phyloP scores from a whole-genome alignment of 192 early-diverging fungal genomes.

The Kappamyces sp. region DNA sequence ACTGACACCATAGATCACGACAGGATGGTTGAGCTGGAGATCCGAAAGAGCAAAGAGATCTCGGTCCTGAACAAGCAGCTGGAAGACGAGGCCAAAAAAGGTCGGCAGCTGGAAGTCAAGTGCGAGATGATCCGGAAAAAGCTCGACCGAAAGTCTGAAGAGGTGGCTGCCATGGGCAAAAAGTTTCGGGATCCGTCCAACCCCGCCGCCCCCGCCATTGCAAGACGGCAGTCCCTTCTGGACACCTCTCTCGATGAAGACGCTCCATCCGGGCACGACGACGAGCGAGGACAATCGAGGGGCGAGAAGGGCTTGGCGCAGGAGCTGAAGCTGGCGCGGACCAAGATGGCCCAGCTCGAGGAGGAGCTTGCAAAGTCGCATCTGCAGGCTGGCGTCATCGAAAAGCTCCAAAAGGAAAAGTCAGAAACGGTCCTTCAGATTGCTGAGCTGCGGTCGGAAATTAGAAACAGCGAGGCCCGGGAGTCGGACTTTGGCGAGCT shows the following conservation, averaged over 20 bases:
- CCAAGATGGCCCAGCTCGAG: not conserved
- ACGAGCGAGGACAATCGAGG: too few relatives aligned
- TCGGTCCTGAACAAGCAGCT: conserved; percentile 30
- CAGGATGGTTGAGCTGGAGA: conserved; percentile 34
- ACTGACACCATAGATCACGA: conserved; percentile 29
- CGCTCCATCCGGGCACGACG: too few relatives aligned
- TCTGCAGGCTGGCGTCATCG: conserved; percentile 2
- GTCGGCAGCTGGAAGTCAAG: conserved; percentile 33
- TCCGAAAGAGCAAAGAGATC: conserved; percentile 27
- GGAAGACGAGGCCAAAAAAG: conserved; percentile 36
- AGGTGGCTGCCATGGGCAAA: conserved; percentile 18
- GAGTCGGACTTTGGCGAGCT: not conserved
- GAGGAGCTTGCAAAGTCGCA: not conserved
- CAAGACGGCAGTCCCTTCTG: too few relatives aligned
- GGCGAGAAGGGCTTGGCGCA: not conserved
- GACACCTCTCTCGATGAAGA: too few relatives aligned
- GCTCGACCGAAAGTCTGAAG: conserved; percentile 36
- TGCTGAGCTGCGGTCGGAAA: conserved; percentile 11
- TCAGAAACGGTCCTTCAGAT: conserved; percentile 2
- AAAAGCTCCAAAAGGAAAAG: conserved; percentile 11
- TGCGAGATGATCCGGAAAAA: conserved; percentile 34
- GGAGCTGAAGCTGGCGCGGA: not conserved
- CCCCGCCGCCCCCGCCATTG: not conserved
- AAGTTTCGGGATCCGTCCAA: conserved; percentile 19
- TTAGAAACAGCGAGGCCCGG: not conserved